Evolutionary conservation across 441 rosid species (phyloP), one percentile per base, ranked within the genome.

Genomic region (Melastoma candidum): DNA sequence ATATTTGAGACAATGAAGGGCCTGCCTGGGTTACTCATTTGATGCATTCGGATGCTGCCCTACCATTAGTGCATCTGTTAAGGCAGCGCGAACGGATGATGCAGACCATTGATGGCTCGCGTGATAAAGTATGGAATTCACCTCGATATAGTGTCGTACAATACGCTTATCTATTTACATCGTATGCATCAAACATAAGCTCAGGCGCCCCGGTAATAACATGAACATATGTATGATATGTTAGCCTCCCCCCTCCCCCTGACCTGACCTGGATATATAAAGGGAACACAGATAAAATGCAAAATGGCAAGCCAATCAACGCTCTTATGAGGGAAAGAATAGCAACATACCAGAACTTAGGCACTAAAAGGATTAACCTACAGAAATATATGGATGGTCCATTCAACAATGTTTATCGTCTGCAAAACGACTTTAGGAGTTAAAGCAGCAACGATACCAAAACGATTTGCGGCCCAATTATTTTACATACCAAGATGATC

Each of bases 191-290:
- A 57, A 94, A 94, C 64, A 94, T 90, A 63, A 94, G 99, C 63
- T 90, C 97, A 0, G 99, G 99, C 47, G 99, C 99, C 27, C 22
- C 97, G 89, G 72, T 90, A 94, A 71, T 80, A 94, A 48, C 99
- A 82, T 26, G 97, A 94, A 68, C 97, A 94, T 52, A 94, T 94
- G 70, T 94, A 94, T 12, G 97, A 74, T 66, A 90, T 82, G 41
- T 2, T 32, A 1, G 41, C 41, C 41, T 32, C 41, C 5, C 41
- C 41, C 41, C 22, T 17, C 22, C 22, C 22, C 22, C 22, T 17
- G 22, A 17, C 22, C 41, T 32, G 41, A 32, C 41, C 41, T 32
- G 7, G 41, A 32, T 32, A 32, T 32, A 32, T 32, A 32, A 47
- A 24, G 32, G 7, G 9, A 29, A 4, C 4, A 1, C 14, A 11